phyloP scores from a whole-genome alignment of 225 moss, liverwort and hornwort species.

The Asterella californica region DNA sequence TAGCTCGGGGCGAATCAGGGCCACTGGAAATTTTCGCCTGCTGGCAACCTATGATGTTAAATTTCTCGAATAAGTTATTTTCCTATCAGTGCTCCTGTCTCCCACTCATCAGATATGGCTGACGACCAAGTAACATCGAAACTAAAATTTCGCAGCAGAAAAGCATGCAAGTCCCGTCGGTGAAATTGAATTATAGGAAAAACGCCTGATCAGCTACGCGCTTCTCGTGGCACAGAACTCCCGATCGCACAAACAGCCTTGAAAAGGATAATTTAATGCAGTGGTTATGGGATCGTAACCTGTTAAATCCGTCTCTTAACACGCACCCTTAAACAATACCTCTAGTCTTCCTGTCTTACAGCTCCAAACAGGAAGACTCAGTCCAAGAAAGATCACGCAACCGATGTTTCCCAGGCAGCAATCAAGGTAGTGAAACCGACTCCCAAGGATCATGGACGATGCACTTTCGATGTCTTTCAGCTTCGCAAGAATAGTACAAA shows the following conservation, averaged over 20 bases:
- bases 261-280: neutral
- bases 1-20: conserved; percentile 20
- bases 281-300: neutral
- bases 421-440: conserved; percentile 7
- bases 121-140: conserved; percentile 4
- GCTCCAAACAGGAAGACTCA: neutral
- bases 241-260: neutral
- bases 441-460: conserved; percentile 1
- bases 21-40: conserved; percentile 22
- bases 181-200: neutral
- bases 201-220: conserved; percentile 13
- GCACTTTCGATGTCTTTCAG: conserved; percentile 6
- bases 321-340: neutral
- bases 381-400: conserved; percentile 8
- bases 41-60: conserved; percentile 19
- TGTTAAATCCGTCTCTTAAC: neutral
- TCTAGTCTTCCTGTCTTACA: neutral
- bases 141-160: neutral
- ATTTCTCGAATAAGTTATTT: conserved; percentile 4
- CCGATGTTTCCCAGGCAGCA: neutral
- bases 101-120: neutral
- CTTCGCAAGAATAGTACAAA: neutral
- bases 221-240: neutral
- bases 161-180: neutral
- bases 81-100: neutral